These are phyloP conservation scores for Geotrichum europaeum DNA, from an alignment of 1,139 yeast species.

Conservation along the genomic window DNA sequence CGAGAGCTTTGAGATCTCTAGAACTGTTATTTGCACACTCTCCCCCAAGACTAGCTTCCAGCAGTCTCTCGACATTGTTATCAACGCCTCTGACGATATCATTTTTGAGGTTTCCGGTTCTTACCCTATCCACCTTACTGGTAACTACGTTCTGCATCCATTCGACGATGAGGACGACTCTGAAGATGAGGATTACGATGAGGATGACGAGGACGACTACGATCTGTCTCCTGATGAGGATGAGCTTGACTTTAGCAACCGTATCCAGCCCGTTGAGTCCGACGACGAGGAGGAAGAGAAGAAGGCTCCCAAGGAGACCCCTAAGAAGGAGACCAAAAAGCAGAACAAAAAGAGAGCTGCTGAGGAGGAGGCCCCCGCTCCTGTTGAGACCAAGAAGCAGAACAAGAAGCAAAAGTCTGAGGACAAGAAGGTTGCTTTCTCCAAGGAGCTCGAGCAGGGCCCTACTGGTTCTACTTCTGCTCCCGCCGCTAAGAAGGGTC, in stretches of 20 bases:
- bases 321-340: constrained; percentile 40
- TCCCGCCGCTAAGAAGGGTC: constrained; percentile 32
- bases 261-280: constrained; percentile 26
- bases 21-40: constrained; percentile 80
- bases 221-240: constrained; percentile 92
- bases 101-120: constrained; percentile 94
- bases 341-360: constrained; percentile 41
- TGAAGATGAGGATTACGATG: constrained; percentile 43
- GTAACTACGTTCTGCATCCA: constrained; percentile 95
- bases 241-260: constrained; percentile 46
- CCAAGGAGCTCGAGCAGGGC: constrained; percentile 88
- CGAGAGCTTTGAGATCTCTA: constrained; percentile 64
- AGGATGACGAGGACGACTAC: constrained; percentile 55
- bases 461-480: constrained; percentile 44
- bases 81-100: constrained; percentile 90
- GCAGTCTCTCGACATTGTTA: constrained; percentile 84
- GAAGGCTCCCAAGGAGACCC: constrained; percentile 51
- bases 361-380: constrained; percentile 25
- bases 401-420: constrained; percentile 32
- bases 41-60: constrained; percentile 76
- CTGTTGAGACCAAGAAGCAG: constrained; percentile 32
- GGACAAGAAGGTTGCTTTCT: constrained; percentile 76
- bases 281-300: constrained; percentile 37
- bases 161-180: constrained; percentile 62
- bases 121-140: constrained; percentile 83